phyloP scores from a whole-genome alignment of 208 protist genomes.

The Crithidia brevicula region DNA sequence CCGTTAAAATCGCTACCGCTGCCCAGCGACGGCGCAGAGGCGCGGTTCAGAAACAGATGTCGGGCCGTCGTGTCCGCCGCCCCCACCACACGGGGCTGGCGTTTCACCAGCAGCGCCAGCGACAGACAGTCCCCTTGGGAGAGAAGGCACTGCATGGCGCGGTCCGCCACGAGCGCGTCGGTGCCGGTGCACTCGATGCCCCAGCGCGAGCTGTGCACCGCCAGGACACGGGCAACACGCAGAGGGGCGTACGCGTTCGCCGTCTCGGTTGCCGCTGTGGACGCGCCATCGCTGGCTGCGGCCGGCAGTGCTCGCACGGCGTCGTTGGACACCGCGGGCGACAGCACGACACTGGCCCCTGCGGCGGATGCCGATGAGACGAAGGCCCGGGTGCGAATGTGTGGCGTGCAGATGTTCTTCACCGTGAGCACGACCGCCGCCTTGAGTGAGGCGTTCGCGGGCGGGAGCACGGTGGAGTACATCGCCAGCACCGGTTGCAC shows the following conservation, averaged over 20 bases:
- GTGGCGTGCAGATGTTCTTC: constrained; percentile 47
- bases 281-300: background rate
- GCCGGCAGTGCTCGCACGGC: constrained; percentile 14
- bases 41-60: constrained; percentile 3
- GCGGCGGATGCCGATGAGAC: too few species aligned
- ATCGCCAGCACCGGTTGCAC: constrained; percentile 67
- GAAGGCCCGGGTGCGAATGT: background rate
- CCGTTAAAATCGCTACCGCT: background rate
- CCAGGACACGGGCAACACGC: constrained; percentile 56
- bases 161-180: constrained; percentile 33
- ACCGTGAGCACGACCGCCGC: constrained; percentile 56
- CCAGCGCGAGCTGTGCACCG: constrained; percentile 66
- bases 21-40: background rate
- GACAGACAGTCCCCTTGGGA: constrained; percentile 54
- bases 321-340: background rate
- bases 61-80: constrained; percentile 22
- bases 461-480: constrained; percentile 70
- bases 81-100: constrained; percentile 11
- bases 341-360: background rate
- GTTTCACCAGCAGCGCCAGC: constrained; percentile 55
- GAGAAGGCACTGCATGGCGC: constrained; percentile 49
- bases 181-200: constrained; percentile 35
- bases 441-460: constrained; percentile 47
- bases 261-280: background rate
- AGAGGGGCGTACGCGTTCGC: constrained; percentile 32